Base-by-base conservation (phyloP, 257 asterid species). In the Rauvolfia tetraphylla region DNA sequence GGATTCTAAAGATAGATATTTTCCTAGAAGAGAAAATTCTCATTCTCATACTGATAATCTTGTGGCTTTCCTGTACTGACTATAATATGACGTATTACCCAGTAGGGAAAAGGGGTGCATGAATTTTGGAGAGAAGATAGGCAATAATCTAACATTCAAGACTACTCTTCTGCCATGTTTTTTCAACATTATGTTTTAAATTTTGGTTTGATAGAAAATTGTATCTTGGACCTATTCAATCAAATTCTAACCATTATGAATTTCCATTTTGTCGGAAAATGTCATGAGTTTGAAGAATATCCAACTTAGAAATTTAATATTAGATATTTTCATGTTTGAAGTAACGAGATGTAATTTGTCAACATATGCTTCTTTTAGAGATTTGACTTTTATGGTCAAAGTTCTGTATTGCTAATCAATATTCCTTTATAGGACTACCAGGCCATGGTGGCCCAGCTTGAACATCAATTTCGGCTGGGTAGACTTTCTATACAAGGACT, bases 391-490 rank as follows among this genome's bases (percentile, higher is more conserved):
- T 22, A 42, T 44, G 31, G 15, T 44, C 42, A 34, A 31, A 15
- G 67, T 31, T 22, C 29, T 38, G 25, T 3, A 25, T 42, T 42
- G 17, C 53, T 33, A 70, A 20, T 46, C 33, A 63, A 51, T 33
- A 29, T 62, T 12, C 22, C 46, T 44, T 80, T 67, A 18, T 80
- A 95, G 99, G 99, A 93, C 86, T 95, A 95, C 83, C 94, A 92
- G 86, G 97, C 99, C 73, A 85, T 93, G 98, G 98, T 95, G 84
- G 98, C 98, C 71, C 98, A 93, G 85, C 92, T 93, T 69, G 98
- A 93, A 76, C 98, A 93, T 89, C 99, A 95, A 77, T 95, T 95
- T 89, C 96, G 94, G 70, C 72, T 92, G 76, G 91, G 98, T 81
- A 92, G 87, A 86, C 96, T 95, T 81, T 95, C 98, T 65, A 86